A percentile compares a stretch with the other conserved stretches of the same genome.
Conservation (phyloP, 192 early-diverging fungal genomes). For the Backusella westeae region DNA sequence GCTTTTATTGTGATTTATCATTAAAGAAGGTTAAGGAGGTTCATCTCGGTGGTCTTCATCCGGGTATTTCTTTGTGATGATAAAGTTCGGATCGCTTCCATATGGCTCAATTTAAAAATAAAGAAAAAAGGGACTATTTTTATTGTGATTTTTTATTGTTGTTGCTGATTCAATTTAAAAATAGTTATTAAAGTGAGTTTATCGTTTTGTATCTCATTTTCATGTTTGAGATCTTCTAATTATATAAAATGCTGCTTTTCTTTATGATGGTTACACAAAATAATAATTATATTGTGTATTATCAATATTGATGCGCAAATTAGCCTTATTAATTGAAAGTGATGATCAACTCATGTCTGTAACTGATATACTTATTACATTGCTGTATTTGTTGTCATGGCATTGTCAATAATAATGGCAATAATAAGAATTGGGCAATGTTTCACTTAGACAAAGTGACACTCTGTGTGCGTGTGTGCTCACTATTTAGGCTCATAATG, state of each 20-base stretch:
- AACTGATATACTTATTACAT: too few relatives aligned
- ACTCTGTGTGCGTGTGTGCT: neutral
- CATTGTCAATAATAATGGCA: neutral
- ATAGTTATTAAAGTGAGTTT: neutral
- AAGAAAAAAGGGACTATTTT: neutral
- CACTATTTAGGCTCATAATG: neutral
- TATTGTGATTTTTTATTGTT: neutral
- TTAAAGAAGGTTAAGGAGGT: neutral
- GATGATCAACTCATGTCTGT: too few relatives aligned
- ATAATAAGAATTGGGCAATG: neutral
- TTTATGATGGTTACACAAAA: too few relatives aligned
- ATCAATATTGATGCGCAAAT: too few relatives aligned
- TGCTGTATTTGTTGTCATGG: neutral
- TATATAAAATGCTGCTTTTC: too few relatives aligned
- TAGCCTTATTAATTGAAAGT: too few relatives aligned
- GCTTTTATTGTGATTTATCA: neutral
- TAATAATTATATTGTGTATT: too few relatives aligned
- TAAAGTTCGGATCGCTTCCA: neutral
- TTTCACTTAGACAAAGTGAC: neutral
- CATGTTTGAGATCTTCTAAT: neutral
- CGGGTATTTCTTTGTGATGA: neutral
- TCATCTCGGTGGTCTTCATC: neutral
- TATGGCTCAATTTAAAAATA: neutral
- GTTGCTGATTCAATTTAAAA: neutral
- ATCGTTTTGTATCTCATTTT: neutral